Conservation (phyloP, 441 rosid genomes). For the Gossypium davidsonii region DNA sequence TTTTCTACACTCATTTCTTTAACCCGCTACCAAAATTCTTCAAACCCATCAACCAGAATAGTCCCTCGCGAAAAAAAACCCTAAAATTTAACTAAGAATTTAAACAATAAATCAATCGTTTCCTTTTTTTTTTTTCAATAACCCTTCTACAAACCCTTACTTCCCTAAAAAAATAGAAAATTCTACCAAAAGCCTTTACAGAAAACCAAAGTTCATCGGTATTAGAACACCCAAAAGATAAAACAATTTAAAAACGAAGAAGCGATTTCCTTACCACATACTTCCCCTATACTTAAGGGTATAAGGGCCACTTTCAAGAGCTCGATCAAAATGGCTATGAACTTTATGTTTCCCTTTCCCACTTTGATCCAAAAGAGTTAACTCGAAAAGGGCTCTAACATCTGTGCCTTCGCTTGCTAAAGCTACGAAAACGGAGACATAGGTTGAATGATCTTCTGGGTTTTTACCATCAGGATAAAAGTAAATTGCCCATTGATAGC, state of each 20-base stretch:
- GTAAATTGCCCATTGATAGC: constrained; percentile 85
- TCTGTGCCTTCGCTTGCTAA: constrained; percentile 93
- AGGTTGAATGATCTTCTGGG: constrained; percentile 69
- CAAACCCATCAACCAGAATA: not conserved
- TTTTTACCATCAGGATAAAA: constrained; percentile 90
- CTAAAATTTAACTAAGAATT: not conserved
- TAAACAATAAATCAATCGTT: not conserved
- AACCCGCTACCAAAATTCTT: not conserved
- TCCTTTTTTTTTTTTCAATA: not conserved
- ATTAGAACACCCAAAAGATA: constrained; percentile 8
- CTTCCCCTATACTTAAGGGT: constrained; percentile 88
- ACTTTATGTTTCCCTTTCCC: constrained; percentile 83
- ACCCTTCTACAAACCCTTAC: not conserved
- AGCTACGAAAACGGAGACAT: constrained; percentile 85
- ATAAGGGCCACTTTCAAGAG: constrained; percentile 87
- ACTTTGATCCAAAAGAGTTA: constrained; percentile 74
- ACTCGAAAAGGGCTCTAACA: constrained; percentile 79
- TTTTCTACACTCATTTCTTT: not conserved
- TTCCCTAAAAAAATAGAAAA: not conserved
- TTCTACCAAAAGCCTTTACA: not conserved
- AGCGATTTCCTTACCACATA: constrained; percentile 60
- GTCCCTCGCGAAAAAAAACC: not conserved
- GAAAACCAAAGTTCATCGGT: not conserved
- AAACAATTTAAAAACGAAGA: not conserved
- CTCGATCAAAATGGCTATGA: constrained; percentile 84